Evolutionary conservation across 2,329 filamentous ascomycete species (phyloP), one percentile per base, ranked within the genome.

Genomic region (Venturia nashicola): DNA sequence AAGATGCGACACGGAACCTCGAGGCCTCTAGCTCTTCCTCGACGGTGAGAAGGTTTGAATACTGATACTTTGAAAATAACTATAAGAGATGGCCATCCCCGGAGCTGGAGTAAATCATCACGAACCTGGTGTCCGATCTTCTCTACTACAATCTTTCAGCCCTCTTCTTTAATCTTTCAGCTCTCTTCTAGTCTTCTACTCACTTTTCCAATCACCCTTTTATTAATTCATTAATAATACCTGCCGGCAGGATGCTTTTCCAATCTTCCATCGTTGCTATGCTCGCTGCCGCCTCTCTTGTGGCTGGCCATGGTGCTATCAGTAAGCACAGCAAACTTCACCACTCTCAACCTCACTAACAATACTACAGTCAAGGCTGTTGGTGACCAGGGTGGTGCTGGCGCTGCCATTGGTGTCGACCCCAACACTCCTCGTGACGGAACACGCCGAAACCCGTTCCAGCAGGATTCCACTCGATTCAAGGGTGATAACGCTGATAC

Each of bases 381-480:
- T 46, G 85, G 84, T 65, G 77, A 86, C 68, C 76, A 77, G 36
- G 84, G 84, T 61, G 84, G 84, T 66, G 74, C 75, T 48, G 77
- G 77, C 55, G 76, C 72, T 44, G 77, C 77, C 67, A 76, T 80
- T 20, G 84, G 83, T 69, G 79, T 87, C 66, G 80, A 82, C 72
- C 76, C 79, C 59, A 70, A 69, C 68, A 86, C 83, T 61, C 84
- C 85, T 48, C 84, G 85, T 66, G 83, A 86, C 67, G 85, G 84
- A 48, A 86, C 84, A 27, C 72, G 76, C 14, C 80, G 84, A 66
- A 75, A 79, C 61, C 85, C 85, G 57, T 86, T 86, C 77, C 85
- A 88, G 75, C 80, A 82, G 67, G 85, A 87, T 68, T 79, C 79
- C 61, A 88, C 85, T 62, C 82, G 83, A 64, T 87, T 87, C 80